Conservation (phyloP, 495 filamentous ascomycete genomes). For the Lophium mytilinum region DNA sequence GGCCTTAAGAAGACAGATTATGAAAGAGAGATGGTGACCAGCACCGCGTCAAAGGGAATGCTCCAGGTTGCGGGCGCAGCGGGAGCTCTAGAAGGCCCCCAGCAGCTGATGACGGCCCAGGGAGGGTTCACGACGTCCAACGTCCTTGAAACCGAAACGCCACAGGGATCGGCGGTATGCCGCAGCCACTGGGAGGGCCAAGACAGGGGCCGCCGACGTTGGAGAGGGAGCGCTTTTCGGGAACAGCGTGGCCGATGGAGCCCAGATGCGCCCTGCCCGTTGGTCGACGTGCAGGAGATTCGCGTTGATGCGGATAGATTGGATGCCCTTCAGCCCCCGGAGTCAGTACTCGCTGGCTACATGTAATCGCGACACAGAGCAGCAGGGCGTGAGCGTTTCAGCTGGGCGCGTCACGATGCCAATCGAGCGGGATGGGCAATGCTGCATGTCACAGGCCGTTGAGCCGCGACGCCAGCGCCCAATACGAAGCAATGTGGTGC, state of each 20-base stretch:
- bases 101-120: not conserved
- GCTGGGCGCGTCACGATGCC: not conserved
- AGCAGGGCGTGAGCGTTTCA: conserved; percentile 11
- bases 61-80: too few species aligned
- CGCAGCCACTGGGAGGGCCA: not conserved
- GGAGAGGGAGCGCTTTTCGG: too few species aligned
- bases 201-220: too few species aligned
- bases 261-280: too few species aligned
- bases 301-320: not conserved
- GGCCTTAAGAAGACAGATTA: too few species aligned
- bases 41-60: not conserved
- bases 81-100: not conserved
- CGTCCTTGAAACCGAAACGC: conserved; percentile 1
- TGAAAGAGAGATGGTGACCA: not conserved
- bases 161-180: not conserved
- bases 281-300: too few species aligned
- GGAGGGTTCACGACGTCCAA: not conserved
- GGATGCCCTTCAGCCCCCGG: too few species aligned
- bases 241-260: too few species aligned
- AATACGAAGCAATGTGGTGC: too few species aligned
- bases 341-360: too few species aligned
- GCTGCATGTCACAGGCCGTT: conserved; percentile 5
- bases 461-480: not conserved
- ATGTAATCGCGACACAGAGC: too few species aligned
- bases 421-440: not conserved